Evolutionary conservation across 257 asterid species (phyloP).

Genomic region (Cynanchum wilfordii): DNA sequence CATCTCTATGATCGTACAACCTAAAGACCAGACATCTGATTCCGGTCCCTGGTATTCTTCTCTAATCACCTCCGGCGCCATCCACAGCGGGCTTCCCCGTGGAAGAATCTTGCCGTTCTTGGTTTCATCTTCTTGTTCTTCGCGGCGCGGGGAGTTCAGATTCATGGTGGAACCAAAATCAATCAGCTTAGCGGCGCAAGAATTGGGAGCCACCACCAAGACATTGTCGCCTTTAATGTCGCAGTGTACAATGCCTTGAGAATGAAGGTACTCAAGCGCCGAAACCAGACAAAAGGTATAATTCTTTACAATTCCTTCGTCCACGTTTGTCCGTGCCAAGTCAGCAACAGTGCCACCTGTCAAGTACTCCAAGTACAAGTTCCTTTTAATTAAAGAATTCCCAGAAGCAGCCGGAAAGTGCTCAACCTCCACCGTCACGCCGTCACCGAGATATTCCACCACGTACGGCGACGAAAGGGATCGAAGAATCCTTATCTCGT

Average conservation of each 20-base stretch:
- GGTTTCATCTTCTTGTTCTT: no score
- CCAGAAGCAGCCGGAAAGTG: background rate
- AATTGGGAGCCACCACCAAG: slow-evolving; percentile 33
- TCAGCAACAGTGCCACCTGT: slow-evolving; percentile 50
- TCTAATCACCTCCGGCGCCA: slow-evolving; percentile 67
- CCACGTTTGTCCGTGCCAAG: slow-evolving; percentile 19
- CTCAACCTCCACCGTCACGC: slow-evolving; percentile 22
- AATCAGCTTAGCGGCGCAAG: slow-evolving; percentile 41
- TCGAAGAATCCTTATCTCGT: slow-evolving; percentile 42
- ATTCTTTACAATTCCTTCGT: slow-evolving; percentile 22
- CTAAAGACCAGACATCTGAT: slow-evolving; percentile 64
- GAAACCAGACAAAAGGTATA: slow-evolving; percentile 50
- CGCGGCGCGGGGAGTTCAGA: background rate
- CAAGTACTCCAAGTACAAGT: slow-evolving; percentile 52
- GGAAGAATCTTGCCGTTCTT: background rate
- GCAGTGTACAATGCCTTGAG: slow-evolving; percentile 53
- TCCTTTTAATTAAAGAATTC: slow-evolving; percentile 18
- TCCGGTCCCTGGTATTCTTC: slow-evolving; percentile 61
- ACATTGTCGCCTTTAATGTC: slow-evolving; percentile 54
- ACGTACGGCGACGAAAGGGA: slow-evolving; percentile 48
- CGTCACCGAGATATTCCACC: slow-evolving; percentile 51
- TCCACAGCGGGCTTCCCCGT: slow-evolving; percentile 64
- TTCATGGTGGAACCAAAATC: slow-evolving; percentile 57
- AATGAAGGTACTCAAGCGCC: slow-evolving; percentile 45
- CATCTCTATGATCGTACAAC: slow-evolving; percentile 65